These are phyloP conservation scores for Lanmaoa rubissima DNA, from an alignment of 768 basidiomycete species.

Conservation along the genomic window DNA sequence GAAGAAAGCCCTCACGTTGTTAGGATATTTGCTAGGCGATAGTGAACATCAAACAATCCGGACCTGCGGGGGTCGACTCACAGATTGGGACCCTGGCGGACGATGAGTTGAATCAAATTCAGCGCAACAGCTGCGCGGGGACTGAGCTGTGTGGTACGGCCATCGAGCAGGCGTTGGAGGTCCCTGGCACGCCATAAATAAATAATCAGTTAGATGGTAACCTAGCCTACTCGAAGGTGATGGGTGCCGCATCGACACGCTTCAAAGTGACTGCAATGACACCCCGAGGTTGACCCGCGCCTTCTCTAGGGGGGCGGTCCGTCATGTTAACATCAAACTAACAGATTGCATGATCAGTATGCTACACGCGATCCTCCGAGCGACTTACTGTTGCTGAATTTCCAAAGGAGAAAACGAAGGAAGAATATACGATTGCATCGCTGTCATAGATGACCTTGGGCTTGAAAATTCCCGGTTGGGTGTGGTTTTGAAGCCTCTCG, in stretches of 20 bases:
- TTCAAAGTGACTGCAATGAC: conserved; percentile 32
- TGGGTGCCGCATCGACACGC: conserved; percentile 37
- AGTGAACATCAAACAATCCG: not conserved
- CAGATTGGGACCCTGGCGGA: conserved; percentile 49
- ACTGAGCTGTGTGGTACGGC: conserved; percentile 22
- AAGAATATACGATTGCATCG: conserved; percentile 40
- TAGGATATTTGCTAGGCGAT: conserved; percentile 38
- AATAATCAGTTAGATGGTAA: not conserved
- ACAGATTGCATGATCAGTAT: not conserved
- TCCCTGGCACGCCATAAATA: conserved; percentile 17
- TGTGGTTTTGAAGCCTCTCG: conserved; percentile 37
- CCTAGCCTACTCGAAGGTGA: conserved; percentile 36
- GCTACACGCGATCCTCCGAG: not conserved
- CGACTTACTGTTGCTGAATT: conserved; percentile 30
- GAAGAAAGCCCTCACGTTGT: conserved; percentile 49
- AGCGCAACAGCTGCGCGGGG: conserved; percentile 36
- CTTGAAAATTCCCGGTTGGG: conserved; percentile 36
- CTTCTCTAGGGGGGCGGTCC: conserved; percentile 19
- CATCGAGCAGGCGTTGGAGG: conserved; percentile 26
- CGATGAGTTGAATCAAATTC: conserved; percentile 48
- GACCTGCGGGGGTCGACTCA: conserved; percentile 22
- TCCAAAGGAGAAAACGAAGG: conserved; percentile 31
- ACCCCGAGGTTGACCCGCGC: conserved; percentile 24
- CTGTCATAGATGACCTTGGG: conserved; percentile 50
- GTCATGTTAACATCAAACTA: conserved; percentile 39